phyloP scores from a whole-genome alignment of 1,284 basidiomycete species.

The Pseudozyma thailandica region DNA sequence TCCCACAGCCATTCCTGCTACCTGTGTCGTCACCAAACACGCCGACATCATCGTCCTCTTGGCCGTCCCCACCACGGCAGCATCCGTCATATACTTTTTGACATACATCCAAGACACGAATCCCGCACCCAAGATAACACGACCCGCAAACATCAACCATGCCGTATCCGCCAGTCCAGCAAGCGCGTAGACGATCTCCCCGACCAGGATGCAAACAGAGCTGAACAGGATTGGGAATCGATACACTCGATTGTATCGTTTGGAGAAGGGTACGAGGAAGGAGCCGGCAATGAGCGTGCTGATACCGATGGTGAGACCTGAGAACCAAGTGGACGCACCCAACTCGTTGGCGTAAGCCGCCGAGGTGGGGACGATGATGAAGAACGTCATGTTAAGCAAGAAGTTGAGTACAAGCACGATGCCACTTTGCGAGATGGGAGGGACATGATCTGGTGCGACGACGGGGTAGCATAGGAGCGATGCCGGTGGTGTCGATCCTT shows the following conservation, averaged over 20 bases:
- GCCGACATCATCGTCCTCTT: conserved; percentile 50
- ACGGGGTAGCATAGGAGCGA: neutral
- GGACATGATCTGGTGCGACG: conserved; percentile 27
- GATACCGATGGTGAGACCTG: conserved; percentile 49
- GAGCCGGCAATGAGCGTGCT: conserved; percentile 30
- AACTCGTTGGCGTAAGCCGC: conserved; percentile 41
- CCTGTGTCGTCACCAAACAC: conserved; percentile 49
- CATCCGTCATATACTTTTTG: conserved; percentile 49
- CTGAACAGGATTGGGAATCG: conserved; percentile 40
- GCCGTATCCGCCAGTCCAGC: conserved; percentile 42
- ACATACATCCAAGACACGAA: conserved; percentile 51
- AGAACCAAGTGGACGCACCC: conserved; percentile 51
- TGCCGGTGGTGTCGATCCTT: neutral
- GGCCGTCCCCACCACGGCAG: conserved; percentile 32
- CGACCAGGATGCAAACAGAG: conserved; percentile 37
- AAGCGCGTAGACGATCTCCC: conserved; percentile 42
- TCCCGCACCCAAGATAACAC: conserved; percentile 38
- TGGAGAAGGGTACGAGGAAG: conserved; percentile 46
- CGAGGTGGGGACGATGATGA: conserved; percentile 54
- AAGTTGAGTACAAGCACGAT: conserved; percentile 47
- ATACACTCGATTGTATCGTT: conserved; percentile 29
- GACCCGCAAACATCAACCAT: conserved; percentile 46
- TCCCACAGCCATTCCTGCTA: conserved; percentile 49
- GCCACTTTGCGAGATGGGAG: conserved; percentile 30
- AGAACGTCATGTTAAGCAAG: conserved; percentile 51